These are phyloP conservation scores for Dalbergia cultrata DNA, from an alignment of 306 rosid species.

Conservation along the genomic window DNA sequence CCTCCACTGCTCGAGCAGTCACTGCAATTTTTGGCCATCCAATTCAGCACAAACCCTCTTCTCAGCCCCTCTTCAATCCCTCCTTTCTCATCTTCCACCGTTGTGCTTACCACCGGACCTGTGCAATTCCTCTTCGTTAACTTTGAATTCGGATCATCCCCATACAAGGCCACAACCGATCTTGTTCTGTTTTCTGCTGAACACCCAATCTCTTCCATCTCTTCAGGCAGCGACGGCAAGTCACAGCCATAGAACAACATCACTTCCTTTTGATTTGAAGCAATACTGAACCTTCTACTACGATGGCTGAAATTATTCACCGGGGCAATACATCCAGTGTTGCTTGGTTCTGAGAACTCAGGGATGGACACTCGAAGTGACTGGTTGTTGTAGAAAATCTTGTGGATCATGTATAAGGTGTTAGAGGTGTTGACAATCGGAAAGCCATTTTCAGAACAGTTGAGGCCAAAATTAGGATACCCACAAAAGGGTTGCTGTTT, in stretches of 20 bases:
- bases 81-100: background rate
- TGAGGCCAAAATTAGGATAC: slow-evolving; percentile 48
- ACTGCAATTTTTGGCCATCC: slow-evolving; percentile 48
- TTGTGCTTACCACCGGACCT: background rate
- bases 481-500: slow-evolving; percentile 49
- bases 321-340: background rate
- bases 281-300: background rate
- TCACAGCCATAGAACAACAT: slow-evolving; percentile 44
- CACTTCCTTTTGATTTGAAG: background rate
- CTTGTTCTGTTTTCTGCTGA: background rate
- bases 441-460: slow-evolving; percentile 38
- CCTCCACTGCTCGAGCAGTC: slow-evolving; percentile 43
- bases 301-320: background rate
- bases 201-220: slow-evolving; percentile 35
- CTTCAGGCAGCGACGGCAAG: background rate
- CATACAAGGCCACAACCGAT: slow-evolving; percentile 37
- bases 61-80: slow-evolving; percentile 25
- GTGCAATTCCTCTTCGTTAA: slow-evolving; percentile 3
- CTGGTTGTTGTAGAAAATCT: slow-evolving; percentile 43
- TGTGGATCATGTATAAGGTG: slow-evolving; percentile 23
- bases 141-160: background rate
- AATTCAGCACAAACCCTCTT: slow-evolving; percentile 54
- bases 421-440: slow-evolving; percentile 37
- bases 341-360: background rate
- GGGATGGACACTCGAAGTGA: slow-evolving; percentile 48